Evolutionary conservation across 306 rosid genomes (phyloP).

Genomic region (Potentilla sterilis): DNA sequence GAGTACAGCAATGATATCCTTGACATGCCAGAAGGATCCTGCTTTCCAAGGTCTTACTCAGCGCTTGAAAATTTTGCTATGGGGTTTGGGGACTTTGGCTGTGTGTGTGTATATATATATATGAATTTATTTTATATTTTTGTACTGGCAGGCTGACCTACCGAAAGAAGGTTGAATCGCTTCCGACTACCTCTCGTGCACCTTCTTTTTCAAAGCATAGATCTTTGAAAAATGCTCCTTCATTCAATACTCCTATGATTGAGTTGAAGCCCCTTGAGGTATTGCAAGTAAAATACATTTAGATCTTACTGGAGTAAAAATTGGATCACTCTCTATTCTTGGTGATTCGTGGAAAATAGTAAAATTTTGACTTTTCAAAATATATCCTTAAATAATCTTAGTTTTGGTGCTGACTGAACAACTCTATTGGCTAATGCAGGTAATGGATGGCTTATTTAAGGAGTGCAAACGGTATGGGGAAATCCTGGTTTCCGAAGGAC

Average conservation of each 20-base stretch:
- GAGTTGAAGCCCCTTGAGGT: slow-evolving; percentile 90
- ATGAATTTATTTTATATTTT: neutral
- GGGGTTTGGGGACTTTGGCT: neutral
- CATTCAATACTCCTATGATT: slow-evolving; percentile 49
- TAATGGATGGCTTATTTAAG: slow-evolving; percentile 65
- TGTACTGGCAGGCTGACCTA: slow-evolving; percentile 48
- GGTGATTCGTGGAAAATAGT: neutral
- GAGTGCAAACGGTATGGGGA: slow-evolving; percentile 57
- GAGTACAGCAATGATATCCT: slow-evolving; percentile 93
- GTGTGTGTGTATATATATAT: slow-evolving; percentile 15
- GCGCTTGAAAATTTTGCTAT: slow-evolving; percentile 20
- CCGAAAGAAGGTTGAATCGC: slow-evolving; percentile 39
- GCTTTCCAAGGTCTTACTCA: slow-evolving; percentile 80
- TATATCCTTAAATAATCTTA: slow-evolving; percentile 12
- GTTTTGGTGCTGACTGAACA: slow-evolving; percentile 23
- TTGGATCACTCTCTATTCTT: neutral
- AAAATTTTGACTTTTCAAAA: neutral
- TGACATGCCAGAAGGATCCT: slow-evolving; percentile 90
- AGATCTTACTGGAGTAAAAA: slow-evolving; percentile 3
- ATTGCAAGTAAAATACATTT: slow-evolving; percentile 15
- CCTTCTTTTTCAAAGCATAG: slow-evolving; percentile 49
- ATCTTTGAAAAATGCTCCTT: slow-evolving; percentile 53
- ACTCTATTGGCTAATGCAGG: slow-evolving; percentile 42
- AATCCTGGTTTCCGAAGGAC: slow-evolving; percentile 69
- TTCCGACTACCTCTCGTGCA: slow-evolving; percentile 23